Evolutionary conservation across 2,329 filamentous ascomycete genomes (phyloP).

Genomic region (Allantophomopsis lycopodina): DNA sequence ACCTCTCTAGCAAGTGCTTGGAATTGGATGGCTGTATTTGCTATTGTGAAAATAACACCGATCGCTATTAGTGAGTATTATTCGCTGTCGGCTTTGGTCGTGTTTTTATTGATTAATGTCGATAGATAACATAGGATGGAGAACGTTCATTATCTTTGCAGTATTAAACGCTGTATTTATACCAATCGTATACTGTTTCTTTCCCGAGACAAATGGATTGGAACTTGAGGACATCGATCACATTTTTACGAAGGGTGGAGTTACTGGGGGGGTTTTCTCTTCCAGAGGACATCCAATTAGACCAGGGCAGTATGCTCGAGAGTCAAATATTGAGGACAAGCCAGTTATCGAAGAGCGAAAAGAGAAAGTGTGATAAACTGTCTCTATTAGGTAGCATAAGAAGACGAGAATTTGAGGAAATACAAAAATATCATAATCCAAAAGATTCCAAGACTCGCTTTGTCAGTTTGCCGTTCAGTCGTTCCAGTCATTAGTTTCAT

Average conservation of each 20-base stretch:
- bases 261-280: conserved; percentile 22
- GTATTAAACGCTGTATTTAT: conserved; percentile 24
- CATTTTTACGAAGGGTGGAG: conserved; percentile 22
- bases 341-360: no score
- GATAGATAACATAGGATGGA: conserved; percentile 25
- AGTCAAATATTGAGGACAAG: no score
- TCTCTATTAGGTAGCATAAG: no score
- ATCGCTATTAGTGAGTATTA: conserved; percentile 25
- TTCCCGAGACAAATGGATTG: conserved; percentile 28
- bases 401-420: no score
- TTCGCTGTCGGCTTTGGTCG: no score
- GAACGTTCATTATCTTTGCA: conserved; percentile 30
- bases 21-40: conserved; percentile 57
- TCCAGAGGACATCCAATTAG: no score
- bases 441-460: no score
- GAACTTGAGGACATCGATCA: conserved; percentile 29
- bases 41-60: conserved; percentile 39
- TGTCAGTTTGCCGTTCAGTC: no score
- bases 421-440: no score
- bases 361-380: no score
- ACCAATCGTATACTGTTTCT: conserved; percentile 29
- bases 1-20: conserved; percentile 28
- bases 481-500: no score
- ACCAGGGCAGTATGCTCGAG: conserved; percentile 2
- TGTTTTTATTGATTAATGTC: no score